Percentiles rank a stretch among this genome's conserved stretches.
These are phyloP conservation scores for Arabidopsis lyrata DNA, from an alignment of 441 rosid genomes.

Conservation along the genomic window DNA sequence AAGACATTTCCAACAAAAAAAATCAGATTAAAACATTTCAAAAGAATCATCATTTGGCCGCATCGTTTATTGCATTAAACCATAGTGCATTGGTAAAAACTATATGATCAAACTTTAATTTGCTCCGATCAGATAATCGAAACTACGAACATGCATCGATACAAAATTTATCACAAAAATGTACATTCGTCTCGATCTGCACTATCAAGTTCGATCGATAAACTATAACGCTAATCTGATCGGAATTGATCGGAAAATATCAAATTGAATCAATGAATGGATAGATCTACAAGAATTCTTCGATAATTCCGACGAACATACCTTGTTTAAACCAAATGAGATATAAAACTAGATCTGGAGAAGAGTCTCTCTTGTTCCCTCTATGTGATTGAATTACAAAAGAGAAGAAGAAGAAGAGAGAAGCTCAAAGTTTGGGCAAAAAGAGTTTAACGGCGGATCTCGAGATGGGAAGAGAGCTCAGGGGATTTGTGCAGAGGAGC, in stretches of 20 bases:
- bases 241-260: not conserved
- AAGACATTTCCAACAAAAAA: constrained; percentile 8
- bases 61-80: not conserved
- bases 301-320: constrained; percentile 39
- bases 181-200: constrained; percentile 50
- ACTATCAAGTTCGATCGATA: constrained; percentile 33
- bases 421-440: constrained; percentile 28
- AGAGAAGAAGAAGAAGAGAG: constrained; percentile 30
- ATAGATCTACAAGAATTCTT: constrained; percentile 30
- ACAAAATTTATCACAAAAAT: constrained; percentile 14
- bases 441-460: constrained; percentile 47
- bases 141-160: constrained; percentile 17
- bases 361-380: constrained; percentile 3
- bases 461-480: constrained; percentile 38
- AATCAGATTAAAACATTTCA: not conserved
- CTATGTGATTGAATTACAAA: constrained; percentile 8
- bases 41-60: not conserved
- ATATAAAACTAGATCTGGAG: constrained; percentile 43
- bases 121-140: not conserved
- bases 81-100: constrained; percentile 10
- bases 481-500: constrained; percentile 43
- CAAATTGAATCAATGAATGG: not conserved
- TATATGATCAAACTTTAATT: constrained; percentile 13
- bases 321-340: constrained; percentile 40
- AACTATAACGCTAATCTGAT: constrained; percentile 4